Conservation (phyloP, 768 basidiomycete species). For the Leccinum obscurum region DNA sequence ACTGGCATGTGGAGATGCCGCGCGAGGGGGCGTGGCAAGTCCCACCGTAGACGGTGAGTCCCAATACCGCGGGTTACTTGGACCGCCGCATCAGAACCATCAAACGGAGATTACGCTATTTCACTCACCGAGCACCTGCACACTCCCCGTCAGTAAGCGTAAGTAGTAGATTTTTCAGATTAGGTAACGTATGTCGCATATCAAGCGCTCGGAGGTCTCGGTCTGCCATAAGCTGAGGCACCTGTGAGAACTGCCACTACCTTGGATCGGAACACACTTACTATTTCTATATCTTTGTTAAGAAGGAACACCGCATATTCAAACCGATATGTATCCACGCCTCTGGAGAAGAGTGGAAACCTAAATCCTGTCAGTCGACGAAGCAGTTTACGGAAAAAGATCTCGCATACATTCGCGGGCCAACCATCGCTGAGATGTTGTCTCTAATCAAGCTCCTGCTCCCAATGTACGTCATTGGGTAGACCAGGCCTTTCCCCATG, state of each 20-base stretch:
- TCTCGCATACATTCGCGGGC: slow-evolving; percentile 80
- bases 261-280: slow-evolving; percentile 29
- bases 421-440: slow-evolving; percentile 92
- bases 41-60: slow-evolving; percentile 26
- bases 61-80: slow-evolving; percentile 19
- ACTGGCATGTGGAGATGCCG: slow-evolving; percentile 14
- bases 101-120: background rate
- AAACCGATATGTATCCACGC: slow-evolving; percentile 95
- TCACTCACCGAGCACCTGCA: slow-evolving; percentile 46
- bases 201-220: slow-evolving; percentile 88
- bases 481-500: slow-evolving; percentile 71
- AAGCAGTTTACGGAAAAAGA: slow-evolving; percentile 4
- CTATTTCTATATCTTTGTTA: slow-evolving; percentile 97
- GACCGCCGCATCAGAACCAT: slow-evolving; percentile 12
- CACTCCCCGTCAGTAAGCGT: slow-evolving; percentile 76
- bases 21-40: slow-evolving; percentile 26
- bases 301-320: slow-evolving; percentile 97
- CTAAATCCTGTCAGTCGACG: slow-evolving; percentile 41
- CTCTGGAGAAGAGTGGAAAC: slow-evolving; percentile 93
- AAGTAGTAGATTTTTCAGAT: slow-evolving; percentile 90
- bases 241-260: slow-evolving; percentile 6
- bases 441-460: slow-evolving; percentile 91
- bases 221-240: slow-evolving; percentile 80
- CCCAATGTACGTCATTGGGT: slow-evolving; percentile 88
- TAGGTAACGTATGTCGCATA: slow-evolving; percentile 94